Percentiles rank a stretch among this genome's conserved stretches.
Evolutionary conservation across 768 basidiomycete genomes (phyloP).

Genomic region (Lactarius vividus): DNA sequence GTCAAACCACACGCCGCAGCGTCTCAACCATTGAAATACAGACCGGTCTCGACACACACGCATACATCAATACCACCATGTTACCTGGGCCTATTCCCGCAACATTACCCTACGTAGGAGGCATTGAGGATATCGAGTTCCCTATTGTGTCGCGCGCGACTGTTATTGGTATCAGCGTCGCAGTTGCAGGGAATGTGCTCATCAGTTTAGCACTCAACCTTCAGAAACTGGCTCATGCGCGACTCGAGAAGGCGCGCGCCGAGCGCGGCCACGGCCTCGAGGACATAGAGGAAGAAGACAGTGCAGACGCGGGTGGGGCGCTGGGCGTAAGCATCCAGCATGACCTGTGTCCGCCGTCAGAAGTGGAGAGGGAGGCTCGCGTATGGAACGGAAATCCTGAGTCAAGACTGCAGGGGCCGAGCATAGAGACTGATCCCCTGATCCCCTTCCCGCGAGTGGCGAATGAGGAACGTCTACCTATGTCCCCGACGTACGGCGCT

Average conservation of each 20-base stretch:
- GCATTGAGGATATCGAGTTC: slow-evolving; percentile 38
- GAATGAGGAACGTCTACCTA: background rate
- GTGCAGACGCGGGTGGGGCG: slow-evolving; percentile 4
- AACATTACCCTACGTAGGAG: slow-evolving; percentile 1
- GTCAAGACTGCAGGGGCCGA: background rate
- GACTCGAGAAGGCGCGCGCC: slow-evolving; percentile 45
- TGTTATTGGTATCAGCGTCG: slow-evolving; percentile 76
- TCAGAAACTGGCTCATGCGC: slow-evolving; percentile 87
- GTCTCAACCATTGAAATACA: background rate
- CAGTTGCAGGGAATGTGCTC: slow-evolving; percentile 81
- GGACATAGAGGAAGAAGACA: slow-evolving; percentile 25
- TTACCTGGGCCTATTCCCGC: background rate
- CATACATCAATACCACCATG: slow-evolving; percentile 7
- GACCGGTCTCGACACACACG: background rate
- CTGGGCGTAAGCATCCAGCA: background rate
- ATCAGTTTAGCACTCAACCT: slow-evolving; percentile 89
- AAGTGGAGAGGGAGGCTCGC: slow-evolving; percentile 23
- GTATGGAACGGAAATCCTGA: slow-evolving; percentile 6
- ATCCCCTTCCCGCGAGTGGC: slow-evolving; percentile 9
- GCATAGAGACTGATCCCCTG: slow-evolving; percentile 26
- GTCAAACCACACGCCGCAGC: slow-evolving; percentile 1
- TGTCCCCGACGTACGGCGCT: slow-evolving; percentile 12
- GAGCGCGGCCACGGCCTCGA: slow-evolving; percentile 12
- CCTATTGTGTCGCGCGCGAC: slow-evolving; percentile 56
- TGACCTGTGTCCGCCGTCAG: slow-evolving; percentile 4